A percentile compares a stretch with the other conserved stretches of the same genome.
These are phyloP conservation scores for Eimeria maxima DNA, from an alignment of 169 alveolate species.

Conservation along the genomic window DNA sequence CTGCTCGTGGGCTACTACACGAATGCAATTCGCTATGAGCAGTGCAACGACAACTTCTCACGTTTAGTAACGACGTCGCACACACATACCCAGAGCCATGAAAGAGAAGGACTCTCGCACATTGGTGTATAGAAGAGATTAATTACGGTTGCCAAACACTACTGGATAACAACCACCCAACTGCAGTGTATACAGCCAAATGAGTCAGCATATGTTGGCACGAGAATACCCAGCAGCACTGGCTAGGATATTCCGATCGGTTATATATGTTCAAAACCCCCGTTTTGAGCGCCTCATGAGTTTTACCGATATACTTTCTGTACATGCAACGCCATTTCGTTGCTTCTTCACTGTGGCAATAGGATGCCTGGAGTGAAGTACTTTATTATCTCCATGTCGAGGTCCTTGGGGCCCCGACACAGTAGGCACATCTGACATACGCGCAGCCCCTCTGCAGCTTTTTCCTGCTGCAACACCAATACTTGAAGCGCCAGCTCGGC, in stretches of 20 bases:
- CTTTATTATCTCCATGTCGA: background rate
- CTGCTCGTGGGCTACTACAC: background rate
- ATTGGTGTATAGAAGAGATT: background rate
- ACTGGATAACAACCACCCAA: background rate
- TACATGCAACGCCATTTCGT: background rate
- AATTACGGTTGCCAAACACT: background rate
- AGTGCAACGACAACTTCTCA: background rate
- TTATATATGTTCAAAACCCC: background rate
- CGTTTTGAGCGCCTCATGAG: slow-evolving; percentile 44
- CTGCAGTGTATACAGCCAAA: background rate
- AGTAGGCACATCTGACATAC: background rate
- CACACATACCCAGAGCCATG: background rate
- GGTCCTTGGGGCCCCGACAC: background rate
- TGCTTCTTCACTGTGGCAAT: background rate
- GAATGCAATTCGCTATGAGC: background rate
- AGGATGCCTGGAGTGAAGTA: background rate
- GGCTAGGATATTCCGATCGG: background rate
- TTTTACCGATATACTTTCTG: background rate
- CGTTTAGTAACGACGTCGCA: background rate
- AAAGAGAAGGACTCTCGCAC: background rate
- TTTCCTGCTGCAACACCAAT: slow-evolving; percentile 2
- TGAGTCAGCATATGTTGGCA: background rate
- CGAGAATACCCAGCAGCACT: background rate
- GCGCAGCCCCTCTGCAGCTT: background rate
- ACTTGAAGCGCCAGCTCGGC: slow-evolving; percentile 3